Evolutionary conservation across 2,329 filamentous ascomycete species (phyloP).

Genomic region (Talaromyces sp.): DNA sequence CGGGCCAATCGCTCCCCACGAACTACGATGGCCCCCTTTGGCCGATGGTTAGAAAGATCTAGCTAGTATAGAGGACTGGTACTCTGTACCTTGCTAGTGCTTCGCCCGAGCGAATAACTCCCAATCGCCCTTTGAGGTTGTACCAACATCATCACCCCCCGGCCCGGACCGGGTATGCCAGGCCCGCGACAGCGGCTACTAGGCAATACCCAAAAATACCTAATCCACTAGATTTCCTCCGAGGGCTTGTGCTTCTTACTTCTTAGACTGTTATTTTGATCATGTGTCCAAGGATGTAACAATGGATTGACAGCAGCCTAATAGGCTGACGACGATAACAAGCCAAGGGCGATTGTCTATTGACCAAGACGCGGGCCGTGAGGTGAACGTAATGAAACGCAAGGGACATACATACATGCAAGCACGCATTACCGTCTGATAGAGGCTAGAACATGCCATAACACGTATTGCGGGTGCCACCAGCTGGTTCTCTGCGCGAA

Average conservation of each 20-base stretch:
- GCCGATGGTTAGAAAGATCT: background rate
- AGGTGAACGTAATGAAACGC: background rate
- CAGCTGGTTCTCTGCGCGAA: background rate
- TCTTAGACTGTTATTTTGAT: background rate
- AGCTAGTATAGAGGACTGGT: background rate
- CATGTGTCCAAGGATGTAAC: background rate
- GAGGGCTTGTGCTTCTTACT: background rate
- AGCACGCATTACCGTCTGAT: background rate
- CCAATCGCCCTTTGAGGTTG: background rate
- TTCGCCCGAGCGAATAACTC: background rate
- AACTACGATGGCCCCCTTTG: background rate
- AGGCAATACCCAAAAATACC: no score
- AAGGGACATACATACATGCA: background rate
- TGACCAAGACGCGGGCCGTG: background rate
- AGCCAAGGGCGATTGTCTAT: background rate
- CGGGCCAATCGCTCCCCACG: background rate
- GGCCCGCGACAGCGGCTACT: background rate
- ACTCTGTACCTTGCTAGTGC: background rate
- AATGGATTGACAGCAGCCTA: background rate
- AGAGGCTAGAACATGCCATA: background rate
- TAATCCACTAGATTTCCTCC: background rate
- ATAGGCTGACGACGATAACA: background rate
- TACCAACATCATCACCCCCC: background rate
- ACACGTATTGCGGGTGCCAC: no score
- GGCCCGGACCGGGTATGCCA: no score